Evolutionary conservation across 768 basidiomycete genomes (phyloP), one percentile per base, ranked within the genome.

Genomic region (Lactarius indigo): DNA sequence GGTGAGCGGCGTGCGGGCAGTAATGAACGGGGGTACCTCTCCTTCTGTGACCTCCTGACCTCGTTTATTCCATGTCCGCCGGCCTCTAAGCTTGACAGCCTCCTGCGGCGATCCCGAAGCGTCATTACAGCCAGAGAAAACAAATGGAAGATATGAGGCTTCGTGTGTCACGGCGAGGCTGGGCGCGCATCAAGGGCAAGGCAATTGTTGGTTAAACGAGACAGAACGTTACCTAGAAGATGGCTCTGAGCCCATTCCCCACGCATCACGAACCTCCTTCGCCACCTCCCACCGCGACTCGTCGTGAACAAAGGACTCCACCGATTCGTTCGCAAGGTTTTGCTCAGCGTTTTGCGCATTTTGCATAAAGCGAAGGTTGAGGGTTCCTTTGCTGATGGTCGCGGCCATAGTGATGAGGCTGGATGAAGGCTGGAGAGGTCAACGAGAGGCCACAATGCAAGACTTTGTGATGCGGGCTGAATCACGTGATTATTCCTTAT

Each of bases 361-460:
- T 56, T 70, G 64, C 70, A 70, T 70, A 17, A 70, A 70, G 6
- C 70, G 68, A 15, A 70, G 70, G 47, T 64, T 66, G 26, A 70
- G 70, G 0, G 70, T 70, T 20, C 64, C 68, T 57, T 61, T 59
- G 39, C 70, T 70, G 30, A 70, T 70, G 30, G 63, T 23, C 6
- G 66, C 58, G 9, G 63, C 12, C 69, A 69, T 64, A 23, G 37
- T 66, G 5, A 17, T 63, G 61, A 18, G 6, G 37, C 37, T 57
- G 54, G 50, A 52, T 44, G 42, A 9, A 3, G 20, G 20, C 42
- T 44, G 42, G 42, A 52, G 13, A 26, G 50, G 26, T 23, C 50
- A 26, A 15, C 23, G 26, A 52, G 13, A 26, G n/a, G 5, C 10
- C 42, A 8, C 20, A n/a, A 44, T 13, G 23, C 50, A 52, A 52